A percentile compares a stretch with the other conserved stretches of the same genome.
Conservation (phyloP, 2,329 filamentous ascomycete genomes). For the Rutstroemia sp. region DNA sequence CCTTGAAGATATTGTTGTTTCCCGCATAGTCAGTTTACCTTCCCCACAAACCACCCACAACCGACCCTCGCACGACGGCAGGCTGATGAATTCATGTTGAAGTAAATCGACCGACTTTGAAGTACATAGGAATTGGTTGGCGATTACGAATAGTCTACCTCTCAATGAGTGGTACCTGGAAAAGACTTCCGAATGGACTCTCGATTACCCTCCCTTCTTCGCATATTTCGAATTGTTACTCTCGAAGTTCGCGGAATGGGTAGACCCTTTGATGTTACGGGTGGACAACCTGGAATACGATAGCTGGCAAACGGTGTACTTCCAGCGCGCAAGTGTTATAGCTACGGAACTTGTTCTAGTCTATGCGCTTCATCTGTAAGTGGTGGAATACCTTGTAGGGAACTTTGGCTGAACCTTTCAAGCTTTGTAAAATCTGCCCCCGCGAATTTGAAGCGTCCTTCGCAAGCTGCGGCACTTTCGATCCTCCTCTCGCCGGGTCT, state of each 20-base stretch:
- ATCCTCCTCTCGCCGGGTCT: constrained; percentile 87
- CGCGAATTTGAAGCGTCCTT: constrained; percentile 58
- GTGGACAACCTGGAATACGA: constrained; percentile 77
- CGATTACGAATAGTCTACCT: constrained; percentile 85
- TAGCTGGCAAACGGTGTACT: constrained; percentile 91
- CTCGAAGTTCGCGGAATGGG: constrained; percentile 69
- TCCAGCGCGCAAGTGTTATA: constrained; percentile 85
- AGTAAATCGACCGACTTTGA: constrained; percentile 99
- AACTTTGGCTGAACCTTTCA: constrained; percentile 18
- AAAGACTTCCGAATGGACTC: constrained; percentile 97
- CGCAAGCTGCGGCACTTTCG: constrained; percentile 81
- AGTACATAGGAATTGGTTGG: constrained; percentile 97
- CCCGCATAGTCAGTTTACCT: constrained; percentile 73
- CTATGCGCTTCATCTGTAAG: constrained; percentile 71
- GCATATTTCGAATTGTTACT: constrained; percentile 93
- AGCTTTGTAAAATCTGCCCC: constrained; percentile 72
- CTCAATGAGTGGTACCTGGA: constrained; percentile 92
- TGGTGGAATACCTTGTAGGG: constrained; percentile 2
- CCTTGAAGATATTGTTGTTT: constrained; percentile 86
- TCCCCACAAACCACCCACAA: not conserved
- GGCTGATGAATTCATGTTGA: constrained; percentile 12
- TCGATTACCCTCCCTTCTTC: constrained; percentile 98
- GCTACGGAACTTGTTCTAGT: constrained; percentile 75
- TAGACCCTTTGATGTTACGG: constrained; percentile 75
- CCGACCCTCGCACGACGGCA: not conserved